Base-by-base conservation (phyloP, 2,329 filamentous ascomycete genomes). In the Scopulariopsis brevicaulis region DNA sequence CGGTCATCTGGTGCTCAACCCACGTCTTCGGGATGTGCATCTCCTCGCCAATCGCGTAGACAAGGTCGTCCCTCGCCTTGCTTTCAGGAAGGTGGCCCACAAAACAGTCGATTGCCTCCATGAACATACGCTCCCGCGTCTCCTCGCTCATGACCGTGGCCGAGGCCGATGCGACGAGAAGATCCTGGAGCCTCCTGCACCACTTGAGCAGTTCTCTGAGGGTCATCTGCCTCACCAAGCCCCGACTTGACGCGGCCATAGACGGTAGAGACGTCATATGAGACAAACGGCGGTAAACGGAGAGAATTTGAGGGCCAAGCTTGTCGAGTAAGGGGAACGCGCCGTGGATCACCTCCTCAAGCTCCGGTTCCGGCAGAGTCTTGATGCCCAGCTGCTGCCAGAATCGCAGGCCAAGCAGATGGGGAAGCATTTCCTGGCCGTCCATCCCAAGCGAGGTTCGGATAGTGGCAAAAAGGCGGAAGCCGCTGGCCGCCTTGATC, bases 101-200 rank as follows among this genome's bases (percentile, higher is more conserved):
- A 69, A 99, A 97, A 67, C 92, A 95, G 70, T 99, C 94, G 56
- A 94, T 80, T 0, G 91, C 89, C 68, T 99, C 94, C 74, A 96
- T 82, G 66, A 96, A 96, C 71, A 97, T 96, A 65, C 87, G 84
- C 65, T 96, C 87, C 62, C 83, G 78, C 0, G 82, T 82, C 1
- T 80, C 81, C 64, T 93, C 88, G n/a, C 78, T 83, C 18, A 54
- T 54, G 5, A 51, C 53, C 28, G 40, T 5, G 10, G 56, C 51
- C 5, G 40, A 37, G 14, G 52, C 57, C 1, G 57, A 55, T 10
- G 77, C 70, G 58, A 78, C 66, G 24, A 96, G 74, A 18, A 90
- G 81, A 56, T 81, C 77, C 55, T 85, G 78, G 24, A 96, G 76
- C 60, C 94, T 83, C 53, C 84, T 82, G 65, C 91, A 96, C 86